Evolutionary conservation across 2,329 filamentous ascomycete species (phyloP).

Genomic region (Venturia oleaginea): DNA sequence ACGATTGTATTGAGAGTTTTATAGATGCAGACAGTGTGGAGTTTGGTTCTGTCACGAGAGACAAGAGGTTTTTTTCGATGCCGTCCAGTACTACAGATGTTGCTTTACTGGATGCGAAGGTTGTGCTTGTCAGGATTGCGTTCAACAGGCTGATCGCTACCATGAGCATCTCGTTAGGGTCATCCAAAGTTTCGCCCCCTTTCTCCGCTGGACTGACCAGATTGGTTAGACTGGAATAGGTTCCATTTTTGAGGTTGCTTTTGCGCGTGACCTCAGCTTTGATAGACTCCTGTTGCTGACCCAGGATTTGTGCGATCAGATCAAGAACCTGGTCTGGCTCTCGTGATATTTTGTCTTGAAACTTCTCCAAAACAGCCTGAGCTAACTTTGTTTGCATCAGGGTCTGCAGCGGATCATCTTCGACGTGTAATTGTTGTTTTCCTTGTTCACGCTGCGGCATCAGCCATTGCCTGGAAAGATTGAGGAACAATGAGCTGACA

Average conservation of each 20-base stretch:
- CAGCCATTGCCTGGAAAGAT: slow-evolving; percentile 51
- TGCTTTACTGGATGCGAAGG: slow-evolving; percentile 15
- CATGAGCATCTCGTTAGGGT: slow-evolving; percentile 24
- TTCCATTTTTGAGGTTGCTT: slow-evolving; percentile 19
- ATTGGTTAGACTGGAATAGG: slow-evolving; percentile 21
- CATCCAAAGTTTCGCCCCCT: not conserved
- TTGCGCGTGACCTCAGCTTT: slow-evolving; percentile 33
- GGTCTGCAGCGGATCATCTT: slow-evolving; percentile 35
- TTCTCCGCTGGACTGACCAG: slow-evolving; percentile 18
- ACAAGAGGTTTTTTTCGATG: not conserved
- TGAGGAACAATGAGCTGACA: slow-evolving; percentile 50
- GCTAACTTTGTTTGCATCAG: slow-evolving; percentile 54
- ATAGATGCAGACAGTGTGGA: slow-evolving; percentile 17
- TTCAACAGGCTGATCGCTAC: slow-evolving; percentile 34
- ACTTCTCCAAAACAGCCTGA: slow-evolving; percentile 54
- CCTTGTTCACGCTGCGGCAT: slow-evolving; percentile 19
- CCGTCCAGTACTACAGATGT: not conserved
- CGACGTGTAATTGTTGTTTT: not conserved
- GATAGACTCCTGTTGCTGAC: slow-evolving; percentile 32
- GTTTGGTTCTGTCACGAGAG: slow-evolving; percentile 21
- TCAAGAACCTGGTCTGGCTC: slow-evolving; percentile 57
- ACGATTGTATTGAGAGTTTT: slow-evolving; percentile 22
- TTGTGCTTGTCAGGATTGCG: slow-evolving; percentile 18
- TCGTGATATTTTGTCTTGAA: slow-evolving; percentile 54
- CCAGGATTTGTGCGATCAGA: slow-evolving; percentile 53